These are phyloP conservation scores for Calonectria henricotiae DNA, from an alignment of 2,329 filamentous ascomycete species.

Conservation along the genomic window DNA sequence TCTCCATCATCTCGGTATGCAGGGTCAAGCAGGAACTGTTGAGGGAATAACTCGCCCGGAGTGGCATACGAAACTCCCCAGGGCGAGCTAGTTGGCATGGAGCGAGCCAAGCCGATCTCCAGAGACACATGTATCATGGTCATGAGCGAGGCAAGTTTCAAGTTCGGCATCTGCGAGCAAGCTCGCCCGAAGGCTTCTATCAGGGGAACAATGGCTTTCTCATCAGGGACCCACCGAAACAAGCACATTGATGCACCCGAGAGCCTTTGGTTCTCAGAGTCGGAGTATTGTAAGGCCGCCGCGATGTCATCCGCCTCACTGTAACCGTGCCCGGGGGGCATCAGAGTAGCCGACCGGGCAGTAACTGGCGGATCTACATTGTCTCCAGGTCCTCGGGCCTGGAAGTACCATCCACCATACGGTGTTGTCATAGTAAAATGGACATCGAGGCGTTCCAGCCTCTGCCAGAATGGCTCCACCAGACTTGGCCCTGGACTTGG, in stretches of 20 bases:
- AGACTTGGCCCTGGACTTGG: conserved; percentile 32
- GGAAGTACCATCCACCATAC: conserved; percentile 43
- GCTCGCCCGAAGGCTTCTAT: conserved; percentile 42
- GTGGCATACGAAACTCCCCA: conserved; percentile 42
- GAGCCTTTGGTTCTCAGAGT: conserved; percentile 38
- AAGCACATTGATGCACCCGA: conserved; percentile 42
- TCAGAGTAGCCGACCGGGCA: conserved; percentile 21
- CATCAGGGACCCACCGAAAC: conserved; percentile 42
- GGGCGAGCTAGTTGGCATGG: conserved; percentile 36
- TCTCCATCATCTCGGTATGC: conserved; percentile 37
- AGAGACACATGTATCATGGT: conserved; percentile 40
- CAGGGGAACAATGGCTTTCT: conserved; percentile 36
- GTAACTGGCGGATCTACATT: conserved; percentile 34
- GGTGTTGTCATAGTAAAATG: conserved; percentile 43
- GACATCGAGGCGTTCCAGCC: conserved; percentile 39
- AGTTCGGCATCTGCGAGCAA: conserved; percentile 39
- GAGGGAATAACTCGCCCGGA: conserved; percentile 35
- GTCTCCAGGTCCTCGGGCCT: conserved; percentile 36
- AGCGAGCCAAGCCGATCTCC: conserved; percentile 33
- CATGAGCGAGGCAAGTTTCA: conserved; percentile 40
- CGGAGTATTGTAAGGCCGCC: conserved; percentile 38
- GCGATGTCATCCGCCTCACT: conserved; percentile 38
- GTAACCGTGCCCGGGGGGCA: conserved; percentile 41
- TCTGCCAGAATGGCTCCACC: conserved; percentile 41
- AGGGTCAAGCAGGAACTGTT: conserved; percentile 42